Evolutionary conservation across 1,284 basidiomycete species (phyloP).

Genomic region (Ganoderma boninense): DNA sequence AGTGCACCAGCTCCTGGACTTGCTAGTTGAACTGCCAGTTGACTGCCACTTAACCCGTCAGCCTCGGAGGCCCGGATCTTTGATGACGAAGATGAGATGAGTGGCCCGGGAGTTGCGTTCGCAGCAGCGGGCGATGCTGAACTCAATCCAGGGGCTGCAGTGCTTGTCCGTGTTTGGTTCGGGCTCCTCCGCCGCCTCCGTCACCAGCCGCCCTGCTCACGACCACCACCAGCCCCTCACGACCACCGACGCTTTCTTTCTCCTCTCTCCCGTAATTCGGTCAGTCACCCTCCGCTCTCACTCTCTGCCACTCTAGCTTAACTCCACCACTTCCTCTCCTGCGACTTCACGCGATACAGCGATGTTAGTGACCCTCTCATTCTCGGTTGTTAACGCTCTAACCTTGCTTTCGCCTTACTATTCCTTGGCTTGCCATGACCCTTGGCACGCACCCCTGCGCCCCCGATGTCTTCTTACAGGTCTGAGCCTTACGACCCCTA

Average conservation of each 20-base stretch:
- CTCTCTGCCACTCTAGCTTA: constrained; percentile 20
- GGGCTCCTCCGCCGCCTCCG: constrained; percentile 32
- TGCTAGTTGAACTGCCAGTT: constrained; percentile 2
- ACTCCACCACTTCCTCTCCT: not conserved
- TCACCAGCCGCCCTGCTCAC: constrained; percentile 35
- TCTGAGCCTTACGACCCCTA: constrained; percentile 97
- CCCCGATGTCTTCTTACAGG: constrained; percentile 50
- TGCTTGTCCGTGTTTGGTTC: constrained; percentile 39
- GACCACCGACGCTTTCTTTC: constrained; percentile 34
- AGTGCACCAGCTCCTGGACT: not conserved
- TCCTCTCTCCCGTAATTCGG: constrained; percentile 35
- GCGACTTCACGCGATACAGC: constrained; percentile 26
- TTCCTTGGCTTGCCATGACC: constrained; percentile 6
- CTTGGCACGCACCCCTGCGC: not conserved
- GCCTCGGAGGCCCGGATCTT: not conserved
- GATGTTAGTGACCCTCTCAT: constrained; percentile 36
- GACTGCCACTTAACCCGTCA: not conserved
- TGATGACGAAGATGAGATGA: constrained; percentile 8
- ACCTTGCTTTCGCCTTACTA: constrained; percentile 11
- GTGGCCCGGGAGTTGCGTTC: not conserved
- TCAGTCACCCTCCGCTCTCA: constrained; percentile 26
- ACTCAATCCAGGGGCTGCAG: constrained; percentile 3
- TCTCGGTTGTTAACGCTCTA: constrained; percentile 23
- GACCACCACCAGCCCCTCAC: constrained; percentile 38
- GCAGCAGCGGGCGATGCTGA: constrained; percentile 13